phyloP scores from a whole-genome alignment of 83 land plant species.

The Larix sibirica region DNA sequence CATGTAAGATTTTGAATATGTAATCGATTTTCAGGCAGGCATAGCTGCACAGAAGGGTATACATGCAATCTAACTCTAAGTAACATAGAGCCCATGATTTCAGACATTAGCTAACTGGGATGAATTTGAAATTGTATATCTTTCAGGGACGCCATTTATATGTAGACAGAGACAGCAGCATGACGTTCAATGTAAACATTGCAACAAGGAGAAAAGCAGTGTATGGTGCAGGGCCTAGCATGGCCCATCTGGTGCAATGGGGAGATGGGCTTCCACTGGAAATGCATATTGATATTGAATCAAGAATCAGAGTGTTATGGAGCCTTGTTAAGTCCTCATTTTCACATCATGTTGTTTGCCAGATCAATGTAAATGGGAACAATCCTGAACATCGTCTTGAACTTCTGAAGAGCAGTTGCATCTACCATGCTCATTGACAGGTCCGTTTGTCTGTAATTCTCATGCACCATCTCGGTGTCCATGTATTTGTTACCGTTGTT shows the following conservation, averaged over 20 bases:
- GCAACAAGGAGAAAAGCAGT: slow-evolving; percentile 43
- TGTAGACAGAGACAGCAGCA: slow-evolving; percentile 19
- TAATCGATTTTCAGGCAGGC: not conserved
- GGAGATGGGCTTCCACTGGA: slow-evolving; percentile 40
- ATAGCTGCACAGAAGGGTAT: not conserved
- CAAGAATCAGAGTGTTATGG: slow-evolving; percentile 36
- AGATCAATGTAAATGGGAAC: not conserved
- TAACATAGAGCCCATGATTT: not conserved
- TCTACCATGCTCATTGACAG: not conserved
- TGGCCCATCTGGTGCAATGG: slow-evolving; percentile 44
- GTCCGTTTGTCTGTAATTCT: not conserved
- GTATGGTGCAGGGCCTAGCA: slow-evolving; percentile 60
- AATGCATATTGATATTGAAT: slow-evolving; percentile 24
- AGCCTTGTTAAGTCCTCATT: slow-evolving; percentile 24
- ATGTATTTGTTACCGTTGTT: no score
- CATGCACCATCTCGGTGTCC: no score
- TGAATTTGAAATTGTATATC: not conserved
- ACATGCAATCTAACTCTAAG: not conserved
- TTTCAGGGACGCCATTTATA: slow-evolving; percentile 32
- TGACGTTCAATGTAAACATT: slow-evolving; percentile 12
- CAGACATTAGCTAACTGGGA: not conserved
- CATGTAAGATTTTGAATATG: slow-evolving; percentile 25
- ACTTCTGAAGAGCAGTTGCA: not conserved
- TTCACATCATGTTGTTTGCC: slow-evolving; percentile 4
- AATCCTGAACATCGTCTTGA: not conserved